phyloP scores from a whole-genome alignment of 352 stramenopile genomes.

The Pythium diclinum region DNA sequence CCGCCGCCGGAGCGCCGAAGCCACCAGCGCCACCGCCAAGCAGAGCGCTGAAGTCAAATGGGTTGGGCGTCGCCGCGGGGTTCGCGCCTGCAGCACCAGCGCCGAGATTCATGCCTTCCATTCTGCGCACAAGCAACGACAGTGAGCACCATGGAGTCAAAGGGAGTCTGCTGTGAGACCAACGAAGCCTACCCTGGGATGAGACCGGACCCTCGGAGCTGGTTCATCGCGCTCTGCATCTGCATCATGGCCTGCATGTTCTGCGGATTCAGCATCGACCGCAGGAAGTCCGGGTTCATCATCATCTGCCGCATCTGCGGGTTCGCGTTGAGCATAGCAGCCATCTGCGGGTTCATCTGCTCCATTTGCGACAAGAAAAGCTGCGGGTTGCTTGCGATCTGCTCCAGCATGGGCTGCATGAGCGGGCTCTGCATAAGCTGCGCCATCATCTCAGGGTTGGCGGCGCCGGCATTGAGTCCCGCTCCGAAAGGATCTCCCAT shows the following conservation, averaged over 20 bases:
- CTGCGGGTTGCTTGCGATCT: slow-evolving; percentile 79
- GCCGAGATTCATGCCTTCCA: slow-evolving; percentile 51
- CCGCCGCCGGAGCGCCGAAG: slow-evolving; percentile 25
- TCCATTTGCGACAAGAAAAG: slow-evolving; percentile 84
- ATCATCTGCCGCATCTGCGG: slow-evolving; percentile 89
- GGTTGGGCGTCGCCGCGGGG: slow-evolving; percentile 34
- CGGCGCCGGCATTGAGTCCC: slow-evolving; percentile 23
- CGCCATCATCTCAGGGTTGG: slow-evolving; percentile 73
- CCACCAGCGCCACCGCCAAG: slow-evolving; percentile 27
- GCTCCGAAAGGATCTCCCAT: slow-evolving; percentile 15
- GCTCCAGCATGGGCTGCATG: slow-evolving; percentile 79
- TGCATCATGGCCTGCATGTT: slow-evolving; percentile 92
- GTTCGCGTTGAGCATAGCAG: slow-evolving; percentile 82
- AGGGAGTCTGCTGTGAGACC: background rate
- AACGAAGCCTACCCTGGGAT: slow-evolving; percentile 48
- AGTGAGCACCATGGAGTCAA: background rate
- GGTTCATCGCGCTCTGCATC: slow-evolving; percentile 87
- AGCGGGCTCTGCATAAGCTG: slow-evolving; percentile 87
- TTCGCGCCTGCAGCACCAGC: slow-evolving; percentile 15
- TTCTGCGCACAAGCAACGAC: slow-evolving; percentile 23
- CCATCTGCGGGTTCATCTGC: slow-evolving; percentile 88
- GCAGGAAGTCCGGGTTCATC: slow-evolving; percentile 83
- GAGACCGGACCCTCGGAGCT: slow-evolving; percentile 67
- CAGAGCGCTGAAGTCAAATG: slow-evolving; percentile 44
- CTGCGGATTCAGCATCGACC: slow-evolving; percentile 85